phyloP scores from a whole-genome alignment of 345 rosid genomes.

The Heritiera fomes region DNA sequence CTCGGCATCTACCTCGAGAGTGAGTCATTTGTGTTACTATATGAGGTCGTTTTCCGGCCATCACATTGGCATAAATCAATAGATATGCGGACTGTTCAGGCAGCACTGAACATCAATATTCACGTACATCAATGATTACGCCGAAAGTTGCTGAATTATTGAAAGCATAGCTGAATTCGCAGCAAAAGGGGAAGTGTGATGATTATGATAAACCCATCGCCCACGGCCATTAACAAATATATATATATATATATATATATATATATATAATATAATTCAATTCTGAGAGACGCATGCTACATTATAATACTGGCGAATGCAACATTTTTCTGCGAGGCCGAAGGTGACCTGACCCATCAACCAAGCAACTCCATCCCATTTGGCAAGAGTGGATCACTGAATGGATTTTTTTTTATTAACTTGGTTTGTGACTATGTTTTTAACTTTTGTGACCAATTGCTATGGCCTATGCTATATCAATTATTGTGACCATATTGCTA shows the following conservation, averaged over 20 bases:
- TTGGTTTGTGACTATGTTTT: too few relatives aligned
- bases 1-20: too few relatives aligned
- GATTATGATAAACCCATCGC: neutral
- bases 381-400: too few relatives aligned
- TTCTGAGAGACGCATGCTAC: neutral
- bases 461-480: neutral
- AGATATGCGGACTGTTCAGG: neutral
- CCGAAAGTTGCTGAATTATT: neutral
- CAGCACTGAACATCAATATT: neutral
- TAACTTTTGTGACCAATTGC: too few relatives aligned
- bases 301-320: neutral
- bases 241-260: too few relatives aligned
- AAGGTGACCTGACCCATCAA: neutral
- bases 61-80: too few relatives aligned
- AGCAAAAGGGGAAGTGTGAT: neutral
- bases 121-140: neutral
- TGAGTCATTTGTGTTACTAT: too few relatives aligned
- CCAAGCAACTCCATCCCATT: neutral
- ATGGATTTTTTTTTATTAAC: too few relatives aligned
- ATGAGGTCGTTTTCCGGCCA: too few relatives aligned
- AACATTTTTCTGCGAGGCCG: too few relatives aligned
- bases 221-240: neutral
- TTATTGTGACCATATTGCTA: neutral
- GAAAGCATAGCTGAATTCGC: neutral
- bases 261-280: neutral